These are phyloP conservation scores for Phytopythium ostracodes DNA, from an alignment of 352 stramenopile genomes.

Conservation along the genomic window DNA sequence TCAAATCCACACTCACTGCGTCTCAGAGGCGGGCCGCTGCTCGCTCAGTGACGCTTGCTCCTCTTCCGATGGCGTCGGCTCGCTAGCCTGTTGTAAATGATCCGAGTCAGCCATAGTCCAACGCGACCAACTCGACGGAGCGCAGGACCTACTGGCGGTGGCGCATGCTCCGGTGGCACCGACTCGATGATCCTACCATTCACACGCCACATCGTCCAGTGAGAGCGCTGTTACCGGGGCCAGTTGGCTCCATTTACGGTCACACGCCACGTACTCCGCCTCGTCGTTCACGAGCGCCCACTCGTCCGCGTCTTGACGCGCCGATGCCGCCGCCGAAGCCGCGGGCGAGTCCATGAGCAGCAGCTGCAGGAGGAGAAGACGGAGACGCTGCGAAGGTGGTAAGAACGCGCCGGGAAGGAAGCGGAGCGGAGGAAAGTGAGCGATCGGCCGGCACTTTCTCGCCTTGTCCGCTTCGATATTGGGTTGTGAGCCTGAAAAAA, in stretches of 20 bases:
- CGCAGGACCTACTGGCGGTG: neutral
- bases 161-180: conserved; percentile 16
- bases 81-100: neutral
- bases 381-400: neutral
- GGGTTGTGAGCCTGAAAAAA: neutral
- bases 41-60: neutral
- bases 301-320: conserved; percentile 31
- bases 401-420: neutral
- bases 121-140: too few species aligned
- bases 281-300: conserved; percentile 71
- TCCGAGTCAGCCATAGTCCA: neutral
- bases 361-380: neutral
- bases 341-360: neutral
- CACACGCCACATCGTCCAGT: too few species aligned
- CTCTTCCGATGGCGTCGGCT: neutral
- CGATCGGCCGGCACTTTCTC: neutral
- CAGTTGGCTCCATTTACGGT: too few species aligned
- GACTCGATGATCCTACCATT: conserved; percentile 36
- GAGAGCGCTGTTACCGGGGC: too few species aligned
- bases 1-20: neutral
- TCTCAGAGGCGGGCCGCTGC: neutral
- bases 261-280: conserved; percentile 41
- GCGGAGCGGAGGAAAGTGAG: neutral
- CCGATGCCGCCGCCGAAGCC: neutral
- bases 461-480: neutral